A percentile compares a stretch with the other conserved stretches of the same genome.
Conservation (phyloP, 2,329 filamentous ascomycete species). For the Zymoseptoria tritici region DNA sequence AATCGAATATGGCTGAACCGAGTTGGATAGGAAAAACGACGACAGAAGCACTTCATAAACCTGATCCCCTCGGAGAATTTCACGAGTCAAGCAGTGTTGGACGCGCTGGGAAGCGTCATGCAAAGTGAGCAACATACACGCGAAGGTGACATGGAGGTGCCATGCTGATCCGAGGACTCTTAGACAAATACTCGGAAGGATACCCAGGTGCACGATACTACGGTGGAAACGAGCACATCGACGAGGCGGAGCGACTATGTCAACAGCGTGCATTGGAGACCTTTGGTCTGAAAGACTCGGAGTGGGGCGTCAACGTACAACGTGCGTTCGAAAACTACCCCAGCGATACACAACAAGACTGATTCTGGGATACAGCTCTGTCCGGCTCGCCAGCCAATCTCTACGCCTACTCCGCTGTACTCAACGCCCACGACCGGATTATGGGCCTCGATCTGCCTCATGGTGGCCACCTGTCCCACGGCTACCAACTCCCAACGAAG, state of each 20-base stretch:
- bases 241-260: slow-evolving; percentile 89
- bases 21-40: slow-evolving; percentile 68
- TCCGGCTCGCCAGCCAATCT: slow-evolving; percentile 87
- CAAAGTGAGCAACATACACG: slow-evolving; percentile 59
- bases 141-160: not conserved
- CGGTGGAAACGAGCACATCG: slow-evolving; percentile 97
- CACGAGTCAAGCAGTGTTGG: slow-evolving; percentile 84
- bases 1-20: slow-evolving; percentile 6
- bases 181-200: slow-evolving; percentile 92
- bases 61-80: slow-evolving; percentile 94
- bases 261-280: slow-evolving; percentile 87
- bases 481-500: slow-evolving; percentile 90
- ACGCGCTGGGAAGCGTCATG: slow-evolving; percentile 89
- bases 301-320: slow-evolving; percentile 99
- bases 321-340: slow-evolving; percentile 44
- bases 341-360: not conserved
- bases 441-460: slow-evolving; percentile 96
- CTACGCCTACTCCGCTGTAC: slow-evolving; percentile 95
- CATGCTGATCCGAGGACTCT: not conserved
- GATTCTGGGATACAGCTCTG: slow-evolving; percentile 17
- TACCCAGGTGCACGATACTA: slow-evolving; percentile 99
- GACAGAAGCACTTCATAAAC: slow-evolving; percentile 98
- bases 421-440: slow-evolving; percentile 88
- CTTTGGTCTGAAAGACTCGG: slow-evolving; percentile 74
- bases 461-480: slow-evolving; percentile 90